phyloP scores from a whole-genome alignment of 2,329 filamentous ascomycete genomes.

The Colletotrichum tofieldiae region DNA sequence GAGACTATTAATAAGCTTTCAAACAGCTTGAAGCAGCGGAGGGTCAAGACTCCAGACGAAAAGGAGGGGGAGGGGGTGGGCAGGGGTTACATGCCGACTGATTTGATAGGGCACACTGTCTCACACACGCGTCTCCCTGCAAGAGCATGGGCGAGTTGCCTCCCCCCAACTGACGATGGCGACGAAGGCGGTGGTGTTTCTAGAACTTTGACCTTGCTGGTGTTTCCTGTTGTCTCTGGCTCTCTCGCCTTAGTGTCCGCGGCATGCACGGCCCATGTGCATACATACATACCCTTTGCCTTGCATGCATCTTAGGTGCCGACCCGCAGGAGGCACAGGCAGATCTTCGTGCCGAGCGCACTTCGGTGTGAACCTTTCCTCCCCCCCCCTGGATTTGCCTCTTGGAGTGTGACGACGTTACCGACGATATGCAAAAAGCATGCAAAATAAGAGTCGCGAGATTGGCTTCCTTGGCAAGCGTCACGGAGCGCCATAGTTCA shows the following conservation, averaged over 20 bases:
- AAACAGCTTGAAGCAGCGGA: conserved; percentile 17
- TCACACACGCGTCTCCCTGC: not conserved
- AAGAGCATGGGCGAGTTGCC: not conserved
- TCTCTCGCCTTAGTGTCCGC: not conserved
- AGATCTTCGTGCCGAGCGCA: not conserved
- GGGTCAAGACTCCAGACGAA: conserved; percentile 32
- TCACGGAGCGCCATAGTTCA: not conserved
- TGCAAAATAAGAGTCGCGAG: not conserved
- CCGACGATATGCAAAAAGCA: conserved; percentile 1
- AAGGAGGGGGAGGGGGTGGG: not conserved
- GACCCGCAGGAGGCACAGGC: conserved; percentile 5
- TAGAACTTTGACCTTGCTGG: conserved; percentile 7
- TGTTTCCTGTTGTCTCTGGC: not conserved
- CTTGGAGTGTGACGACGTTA: not conserved
- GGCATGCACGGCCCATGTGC: not conserved
- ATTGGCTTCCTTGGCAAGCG: conserved; percentile 33
- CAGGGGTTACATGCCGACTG: not conserved
- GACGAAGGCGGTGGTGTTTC: conserved; percentile 21
- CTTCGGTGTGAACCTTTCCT: not conserved
- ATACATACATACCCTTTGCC: not conserved
- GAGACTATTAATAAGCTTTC: conserved; percentile 30
- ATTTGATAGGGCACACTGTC: not conserved
- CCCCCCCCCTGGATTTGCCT: not conserved
- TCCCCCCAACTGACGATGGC: not conserved
- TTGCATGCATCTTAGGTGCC: not conserved